Percentiles rank a stretch among this genome's conserved stretches.
Conservation (phyloP, 1,139 yeast genomes). For the Pichia sp. region DNA sequence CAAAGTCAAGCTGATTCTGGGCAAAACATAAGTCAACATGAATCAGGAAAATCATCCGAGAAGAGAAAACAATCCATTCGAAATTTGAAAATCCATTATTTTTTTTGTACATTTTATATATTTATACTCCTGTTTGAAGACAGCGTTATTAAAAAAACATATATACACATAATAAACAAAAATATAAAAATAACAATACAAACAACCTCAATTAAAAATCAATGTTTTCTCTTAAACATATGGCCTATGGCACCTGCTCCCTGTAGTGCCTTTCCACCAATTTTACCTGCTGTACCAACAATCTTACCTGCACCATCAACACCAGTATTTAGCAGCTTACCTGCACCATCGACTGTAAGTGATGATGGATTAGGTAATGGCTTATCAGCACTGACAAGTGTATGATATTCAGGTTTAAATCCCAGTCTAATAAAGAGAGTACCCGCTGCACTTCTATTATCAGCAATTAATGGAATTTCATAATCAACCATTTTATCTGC, state of each 20-base stretch:
- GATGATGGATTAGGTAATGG: conserved; percentile 22
- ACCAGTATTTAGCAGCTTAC: conserved; percentile 38
- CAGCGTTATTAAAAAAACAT: neutral
- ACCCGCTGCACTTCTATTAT: conserved; percentile 60
- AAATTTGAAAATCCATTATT: too few species aligned
- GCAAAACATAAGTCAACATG: too few species aligned
- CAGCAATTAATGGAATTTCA: conserved; percentile 49
- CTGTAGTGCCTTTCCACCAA: conserved; percentile 32
- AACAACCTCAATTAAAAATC: neutral
- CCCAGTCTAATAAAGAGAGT: conserved; percentile 49
- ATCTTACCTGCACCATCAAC: conserved; percentile 39
- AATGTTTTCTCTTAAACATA: conserved; percentile 13
- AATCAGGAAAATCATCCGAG: too few species aligned
- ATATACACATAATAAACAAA: neutral
- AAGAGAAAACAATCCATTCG: too few species aligned
- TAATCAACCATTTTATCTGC: conserved; percentile 47
- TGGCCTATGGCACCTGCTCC: conserved; percentile 15
- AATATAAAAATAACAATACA: neutral
- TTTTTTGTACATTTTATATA: too few species aligned
- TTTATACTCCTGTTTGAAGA: too few species aligned
- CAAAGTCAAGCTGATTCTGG: too few species aligned
- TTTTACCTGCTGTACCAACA: conserved; percentile 38
- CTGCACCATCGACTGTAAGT: conserved; percentile 35
- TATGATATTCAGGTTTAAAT: conserved; percentile 67
- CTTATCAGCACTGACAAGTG: conserved; percentile 37